phyloP scores from a whole-genome alignment of 148 eudicot genomes.

The Mesembryanthemum crystallinum region DNA sequence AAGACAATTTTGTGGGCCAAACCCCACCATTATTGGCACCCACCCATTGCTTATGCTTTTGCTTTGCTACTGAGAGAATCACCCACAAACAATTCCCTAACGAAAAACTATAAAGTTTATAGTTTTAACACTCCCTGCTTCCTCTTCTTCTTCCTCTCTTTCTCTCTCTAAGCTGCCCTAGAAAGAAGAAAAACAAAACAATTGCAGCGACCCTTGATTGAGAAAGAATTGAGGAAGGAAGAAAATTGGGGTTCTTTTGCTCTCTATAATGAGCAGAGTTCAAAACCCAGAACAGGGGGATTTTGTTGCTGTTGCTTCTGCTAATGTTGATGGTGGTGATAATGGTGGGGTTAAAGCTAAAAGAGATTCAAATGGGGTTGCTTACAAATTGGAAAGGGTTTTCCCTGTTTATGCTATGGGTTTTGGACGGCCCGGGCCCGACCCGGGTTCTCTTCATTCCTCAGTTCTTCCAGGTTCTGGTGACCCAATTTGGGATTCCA shows the following conservation, averaged over 20 bases:
- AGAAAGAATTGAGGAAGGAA: not conserved
- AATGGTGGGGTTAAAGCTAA: not conserved
- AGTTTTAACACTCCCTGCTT: not conserved
- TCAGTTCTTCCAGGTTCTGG: conserved; percentile 15
- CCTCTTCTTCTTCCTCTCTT: not conserved
- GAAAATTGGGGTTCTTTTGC: not conserved
- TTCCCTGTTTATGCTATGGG: conserved; percentile 62
- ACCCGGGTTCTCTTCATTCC: conserved; percentile 12
- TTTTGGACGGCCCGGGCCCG: conserved; percentile 27
- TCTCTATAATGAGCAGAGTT: not conserved
- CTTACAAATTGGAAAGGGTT: conserved; percentile 38
- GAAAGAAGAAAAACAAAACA: not conserved
- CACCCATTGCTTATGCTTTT: too few species aligned
- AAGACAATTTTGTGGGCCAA: not conserved
- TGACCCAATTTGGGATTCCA: conserved; percentile 54
- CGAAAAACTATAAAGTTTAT: conserved; percentile 12
- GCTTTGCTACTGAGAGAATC: too few species aligned
- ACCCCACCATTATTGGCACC: not conserved
- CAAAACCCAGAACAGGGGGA: not conserved
- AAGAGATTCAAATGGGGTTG: conserved; percentile 12
- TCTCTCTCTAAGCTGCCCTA: not conserved
- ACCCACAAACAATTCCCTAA: not conserved
- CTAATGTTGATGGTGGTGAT: not conserved
- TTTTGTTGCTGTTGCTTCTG: not conserved
- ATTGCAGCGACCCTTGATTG: not conserved